These are phyloP conservation scores for Leishmania mexicana DNA, from an alignment of 208 protist species.

Conservation along the genomic window DNA sequence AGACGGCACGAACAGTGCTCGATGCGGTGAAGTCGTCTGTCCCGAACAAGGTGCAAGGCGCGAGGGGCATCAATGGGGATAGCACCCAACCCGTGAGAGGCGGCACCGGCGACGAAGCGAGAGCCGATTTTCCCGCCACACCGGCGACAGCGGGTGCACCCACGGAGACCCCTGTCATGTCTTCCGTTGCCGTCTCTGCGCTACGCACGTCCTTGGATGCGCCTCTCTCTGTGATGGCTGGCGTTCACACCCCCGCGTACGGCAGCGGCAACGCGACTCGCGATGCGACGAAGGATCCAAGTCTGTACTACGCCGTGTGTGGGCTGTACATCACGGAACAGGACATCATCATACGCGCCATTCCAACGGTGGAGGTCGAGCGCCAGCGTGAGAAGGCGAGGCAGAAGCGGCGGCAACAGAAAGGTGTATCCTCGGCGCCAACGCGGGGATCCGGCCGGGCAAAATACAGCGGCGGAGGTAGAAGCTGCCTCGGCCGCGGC, in stretches of 20 bases:
- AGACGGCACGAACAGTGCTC: slow-evolving; percentile 13
- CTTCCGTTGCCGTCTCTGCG: background rate
- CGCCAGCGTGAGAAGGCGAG: slow-evolving; percentile 10
- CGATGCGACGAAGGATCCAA: slow-evolving; percentile 20
- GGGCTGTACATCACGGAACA: slow-evolving; percentile 41
- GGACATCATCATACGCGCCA: slow-evolving; percentile 27
- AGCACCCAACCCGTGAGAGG: background rate
- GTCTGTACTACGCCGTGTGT: slow-evolving; percentile 37
- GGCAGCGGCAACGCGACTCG: slow-evolving; percentile 8
- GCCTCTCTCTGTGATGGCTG: background rate
- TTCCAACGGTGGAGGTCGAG: slow-evolving; percentile 27
- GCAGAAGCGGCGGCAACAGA: background rate
- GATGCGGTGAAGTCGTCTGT: background rate
- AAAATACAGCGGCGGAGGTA: background rate
- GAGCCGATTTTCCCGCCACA: background rate
- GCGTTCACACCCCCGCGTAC: background rate
- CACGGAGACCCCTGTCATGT: background rate
- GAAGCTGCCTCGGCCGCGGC: background rate
- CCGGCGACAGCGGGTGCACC: background rate
- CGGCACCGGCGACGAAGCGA: background rate
- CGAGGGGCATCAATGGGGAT: background rate
- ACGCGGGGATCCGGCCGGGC: background rate
- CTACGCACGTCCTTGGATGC: background rate
- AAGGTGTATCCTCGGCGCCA: background rate
- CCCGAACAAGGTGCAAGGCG: background rate